Evolutionary conservation across 345 rosid species (phyloP), one percentile per base, ranked within the genome.

Genomic region (Sonneratia alba): DNA sequence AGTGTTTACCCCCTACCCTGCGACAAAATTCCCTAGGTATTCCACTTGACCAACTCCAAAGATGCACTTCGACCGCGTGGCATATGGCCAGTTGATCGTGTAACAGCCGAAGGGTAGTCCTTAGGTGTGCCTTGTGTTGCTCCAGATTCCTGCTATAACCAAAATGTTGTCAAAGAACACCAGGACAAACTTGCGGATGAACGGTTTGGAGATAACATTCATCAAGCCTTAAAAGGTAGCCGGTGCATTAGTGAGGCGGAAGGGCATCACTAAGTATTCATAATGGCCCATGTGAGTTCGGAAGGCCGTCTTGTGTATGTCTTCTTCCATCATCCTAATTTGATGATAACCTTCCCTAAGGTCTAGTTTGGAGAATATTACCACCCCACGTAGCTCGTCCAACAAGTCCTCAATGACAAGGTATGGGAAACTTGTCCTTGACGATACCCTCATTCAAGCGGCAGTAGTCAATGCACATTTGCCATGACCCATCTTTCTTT

Each of bases 401-500:
- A 27, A 27, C 32, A 27, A 27, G 32, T 27, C 32, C 32, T 27
- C 32, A 27, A 27, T n/a, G 1, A 68, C n/a, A 4, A 15, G 59
- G 68, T 0, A 74, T 74, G 1, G 73, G 51, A 51, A 69, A 70
- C 63, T 45, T 69, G 9, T 75, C 77, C 64, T 75, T 75, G 9
- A 75, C n/a, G 0, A 65, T 1, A 6, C 32, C 32, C 32, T 16
- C 6, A 13, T 73, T 48, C 11, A 73, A 21, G 3, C 48, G 36
- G 3, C 65, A 3, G 37, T 66, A 73, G 36, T 73, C 65, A 18
- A 66, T 8, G 34, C 64, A 73, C 51, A 73, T 19, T 18, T 71
- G 32, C 70, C 78, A 75, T n/a, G 51, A 12, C 3, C 38, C 22
- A 37, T 70, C 78, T 34, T 75, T 75, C 16, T 27, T 75, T 70